A percentile compares a stretch with the other conserved stretches of the same genome.
These are phyloP conservation scores for Glomus cerebriforme DNA, from an alignment of 192 early-diverging fungal species.

Conservation along the genomic window DNA sequence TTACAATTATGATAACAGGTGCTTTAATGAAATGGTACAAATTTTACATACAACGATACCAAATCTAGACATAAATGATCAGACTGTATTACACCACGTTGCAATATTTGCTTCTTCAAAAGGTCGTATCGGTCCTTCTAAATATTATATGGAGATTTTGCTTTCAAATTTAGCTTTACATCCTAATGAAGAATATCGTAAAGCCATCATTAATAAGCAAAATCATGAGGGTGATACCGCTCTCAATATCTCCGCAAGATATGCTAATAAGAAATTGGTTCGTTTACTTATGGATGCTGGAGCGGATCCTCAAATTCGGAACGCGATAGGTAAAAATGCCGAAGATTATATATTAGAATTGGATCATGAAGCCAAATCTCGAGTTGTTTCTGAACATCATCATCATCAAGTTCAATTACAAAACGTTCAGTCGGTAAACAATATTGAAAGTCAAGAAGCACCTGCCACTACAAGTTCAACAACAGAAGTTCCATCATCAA, in stretches of 20 bases:
- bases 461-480: too few species aligned
- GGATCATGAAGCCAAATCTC: slow-evolving; percentile 29
- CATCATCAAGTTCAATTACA: not conserved
- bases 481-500: not conserved
- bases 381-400: not conserved
- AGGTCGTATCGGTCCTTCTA: slow-evolving; percentile 69
- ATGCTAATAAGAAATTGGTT: slow-evolving; percentile 61
- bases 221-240: slow-evolving; percentile 84
- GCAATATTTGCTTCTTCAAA: slow-evolving; percentile 68
- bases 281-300: slow-evolving; percentile 61
- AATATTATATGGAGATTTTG: slow-evolving; percentile 90
- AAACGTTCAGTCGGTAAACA: not conserved
- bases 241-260: slow-evolving; percentile 64
- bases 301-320: slow-evolving; percentile 64
- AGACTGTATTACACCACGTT: slow-evolving; percentile 93
- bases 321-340: slow-evolving; percentile 67
- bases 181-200: slow-evolving; percentile 70
- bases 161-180: slow-evolving; percentile 68
- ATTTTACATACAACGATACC: slow-evolving; percentile 75
- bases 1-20: slow-evolving; percentile 83
- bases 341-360: slow-evolving; percentile 56
- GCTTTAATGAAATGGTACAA: slow-evolving; percentile 74
- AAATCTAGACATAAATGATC: slow-evolving; percentile 73
- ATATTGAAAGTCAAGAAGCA: not conserved
- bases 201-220: slow-evolving; percentile 66